A percentile compares a stretch with the other conserved stretches of the same genome.
Conservation (phyloP, 2,329 filamentous ascomycete species). For the Fusarium tricinctum region DNA sequence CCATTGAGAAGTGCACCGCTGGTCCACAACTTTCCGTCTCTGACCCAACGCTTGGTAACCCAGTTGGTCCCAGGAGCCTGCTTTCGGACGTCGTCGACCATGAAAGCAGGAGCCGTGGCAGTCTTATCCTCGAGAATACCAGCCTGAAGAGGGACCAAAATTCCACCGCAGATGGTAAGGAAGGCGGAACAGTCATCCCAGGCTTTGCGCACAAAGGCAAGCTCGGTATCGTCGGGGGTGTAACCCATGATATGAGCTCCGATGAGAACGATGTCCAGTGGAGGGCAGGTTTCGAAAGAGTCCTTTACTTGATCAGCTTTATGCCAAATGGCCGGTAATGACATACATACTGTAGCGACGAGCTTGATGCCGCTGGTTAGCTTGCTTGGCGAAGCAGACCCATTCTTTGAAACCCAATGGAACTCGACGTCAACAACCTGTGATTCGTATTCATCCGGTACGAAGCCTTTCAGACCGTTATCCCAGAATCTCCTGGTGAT, state of each 20-base stretch:
- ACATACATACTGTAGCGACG: constrained; percentile 49
- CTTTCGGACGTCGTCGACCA: constrained; percentile 49
- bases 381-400: constrained; percentile 10
- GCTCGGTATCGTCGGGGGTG: constrained; percentile 51
- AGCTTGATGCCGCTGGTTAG: constrained; percentile 51
- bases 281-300: constrained; percentile 57
- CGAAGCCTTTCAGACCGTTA: constrained; percentile 26
- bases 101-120: constrained; percentile 53
- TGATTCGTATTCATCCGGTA: constrained; percentile 28
- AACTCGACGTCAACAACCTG: constrained; percentile 51
- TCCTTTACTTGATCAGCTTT: constrained; percentile 47
- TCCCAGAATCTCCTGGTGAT: constrained; percentile 40
- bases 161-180: constrained; percentile 58
- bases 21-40: constrained; percentile 57
- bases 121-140: constrained; percentile 57
- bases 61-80: constrained; percentile 53
- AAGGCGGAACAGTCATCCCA: constrained; percentile 56
- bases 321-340: fast-evolving
- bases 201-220: constrained; percentile 55
- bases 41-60: constrained; percentile 56
- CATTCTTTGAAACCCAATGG: constrained; percentile 54
- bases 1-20: constrained; percentile 55
- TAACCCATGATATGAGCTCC: constrained; percentile 54
- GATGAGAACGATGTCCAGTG: constrained; percentile 59
- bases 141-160: constrained; percentile 51